Evolutionary conservation across 768 basidiomycete species (phyloP).

Genomic region (Amanita pallidorosea): DNA sequence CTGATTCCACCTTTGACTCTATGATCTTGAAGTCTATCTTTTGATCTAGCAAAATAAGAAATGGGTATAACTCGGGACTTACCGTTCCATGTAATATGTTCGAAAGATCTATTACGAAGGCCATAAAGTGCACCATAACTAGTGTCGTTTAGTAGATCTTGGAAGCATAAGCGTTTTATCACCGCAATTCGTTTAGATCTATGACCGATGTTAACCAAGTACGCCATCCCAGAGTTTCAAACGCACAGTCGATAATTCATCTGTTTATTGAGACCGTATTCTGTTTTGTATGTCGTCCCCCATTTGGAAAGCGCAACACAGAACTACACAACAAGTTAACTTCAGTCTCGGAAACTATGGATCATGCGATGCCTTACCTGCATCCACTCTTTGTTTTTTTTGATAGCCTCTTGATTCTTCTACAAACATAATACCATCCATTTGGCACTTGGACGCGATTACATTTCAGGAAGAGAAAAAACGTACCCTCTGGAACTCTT

Average conservation of each 20-base stretch:
- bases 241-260: background rate
- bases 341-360: background rate
- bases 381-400: constrained; percentile 4
- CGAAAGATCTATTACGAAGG: background rate
- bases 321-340: background rate
- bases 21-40: background rate
- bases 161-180: background rate
- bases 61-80: background rate
- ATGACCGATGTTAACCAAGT: background rate
- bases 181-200: background rate
- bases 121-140: background rate
- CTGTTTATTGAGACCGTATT: background rate
- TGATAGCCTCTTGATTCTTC: background rate
- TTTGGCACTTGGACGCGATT: background rate
- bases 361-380: background rate
- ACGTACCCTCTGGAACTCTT: background rate
- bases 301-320: background rate
- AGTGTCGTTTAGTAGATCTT: background rate
- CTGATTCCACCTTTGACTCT: background rate
- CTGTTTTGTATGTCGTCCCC: background rate
- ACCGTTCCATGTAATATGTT: background rate
- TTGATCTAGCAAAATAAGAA: background rate
- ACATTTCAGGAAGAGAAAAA: background rate
- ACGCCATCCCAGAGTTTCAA: background rate
- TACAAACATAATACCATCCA: background rate